Percentiles rank a stretch among this genome's conserved stretches.
Conservation (phyloP, 345 rosid species). For the Atalantia buxifolia region DNA sequence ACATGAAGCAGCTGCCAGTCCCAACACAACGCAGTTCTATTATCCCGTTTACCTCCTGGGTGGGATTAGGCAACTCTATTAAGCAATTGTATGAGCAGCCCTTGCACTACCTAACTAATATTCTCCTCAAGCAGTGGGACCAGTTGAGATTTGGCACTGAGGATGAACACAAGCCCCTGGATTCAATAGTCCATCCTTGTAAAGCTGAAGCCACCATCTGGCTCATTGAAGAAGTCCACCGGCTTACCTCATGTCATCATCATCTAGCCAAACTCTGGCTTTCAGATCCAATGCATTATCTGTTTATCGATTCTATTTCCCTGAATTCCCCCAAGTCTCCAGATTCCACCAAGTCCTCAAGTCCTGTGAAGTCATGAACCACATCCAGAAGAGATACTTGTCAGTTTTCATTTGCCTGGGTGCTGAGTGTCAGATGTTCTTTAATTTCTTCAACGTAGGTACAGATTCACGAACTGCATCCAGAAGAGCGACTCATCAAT, state of each 20-base stretch:
- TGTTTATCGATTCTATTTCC: conserved; percentile 53
- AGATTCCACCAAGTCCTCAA: neutral
- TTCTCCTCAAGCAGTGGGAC: conserved; percentile 70
- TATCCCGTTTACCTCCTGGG: conserved; percentile 76
- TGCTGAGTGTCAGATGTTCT: neutral
- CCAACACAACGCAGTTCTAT: conserved; percentile 65
- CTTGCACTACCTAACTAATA: conserved; percentile 81
- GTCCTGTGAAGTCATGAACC: neutral
- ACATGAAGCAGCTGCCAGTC: conserved; percentile 65
- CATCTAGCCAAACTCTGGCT: conserved; percentile 65
- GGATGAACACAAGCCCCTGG: conserved; percentile 51
- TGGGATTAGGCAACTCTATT: conserved; percentile 68
- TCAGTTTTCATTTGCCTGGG: neutral
- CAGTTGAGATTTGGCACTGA: conserved; percentile 47
- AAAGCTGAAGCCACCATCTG: conserved; percentile 89
- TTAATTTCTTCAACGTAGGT: neutral
- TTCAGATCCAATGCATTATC: conserved; percentile 53
- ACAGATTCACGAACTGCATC: too few relatives aligned
- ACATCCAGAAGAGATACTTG: neutral
- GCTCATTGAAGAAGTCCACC: conserved; percentile 82
- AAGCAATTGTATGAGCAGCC: conserved; percentile 79
- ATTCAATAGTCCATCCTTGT: conserved; percentile 60
- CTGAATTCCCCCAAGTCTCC: conserved; percentile 21
- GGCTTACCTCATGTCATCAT: conserved; percentile 56
- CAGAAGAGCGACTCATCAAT: neutral